Percentiles rank a stretch among this genome's conserved stretches.
Conservation (phyloP, 2,329 filamentous ascomycete species). For the Neonectria punicea region DNA sequence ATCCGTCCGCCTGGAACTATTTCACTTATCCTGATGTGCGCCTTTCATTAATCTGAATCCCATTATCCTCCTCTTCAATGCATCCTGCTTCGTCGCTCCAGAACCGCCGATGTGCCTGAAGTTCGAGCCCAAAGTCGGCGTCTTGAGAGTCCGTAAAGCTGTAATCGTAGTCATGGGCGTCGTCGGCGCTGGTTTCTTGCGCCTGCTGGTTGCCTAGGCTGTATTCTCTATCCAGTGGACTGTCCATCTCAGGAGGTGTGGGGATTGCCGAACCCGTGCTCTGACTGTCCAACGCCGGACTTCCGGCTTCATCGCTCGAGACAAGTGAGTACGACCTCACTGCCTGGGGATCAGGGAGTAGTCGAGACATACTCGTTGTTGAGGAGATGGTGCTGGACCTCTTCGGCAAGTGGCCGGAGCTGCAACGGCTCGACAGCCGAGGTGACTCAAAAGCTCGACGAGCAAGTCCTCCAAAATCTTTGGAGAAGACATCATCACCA, state of each 20-base stretch:
- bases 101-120: slow-evolving; percentile 49
- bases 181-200: slow-evolving; percentile 31
- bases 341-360: slow-evolving; percentile 25
- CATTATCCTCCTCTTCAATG: slow-evolving; percentile 52
- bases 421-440: slow-evolving; percentile 36
- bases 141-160: slow-evolving; percentile 45
- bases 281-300: slow-evolving; percentile 50
- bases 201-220: slow-evolving; percentile 36
- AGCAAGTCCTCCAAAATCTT: slow-evolving; percentile 52
- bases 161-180: slow-evolving; percentile 45
- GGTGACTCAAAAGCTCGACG: slow-evolving; percentile 44
- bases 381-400: slow-evolving; percentile 39
- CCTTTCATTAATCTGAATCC: slow-evolving; percentile 36
- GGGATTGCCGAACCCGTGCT: slow-evolving; percentile 49
- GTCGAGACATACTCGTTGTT: slow-evolving; percentile 32
- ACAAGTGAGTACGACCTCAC: slow-evolving; percentile 45
- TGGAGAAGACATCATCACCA: slow-evolving; percentile 44
- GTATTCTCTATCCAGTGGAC: slow-evolving; percentile 44
- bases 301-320: slow-evolving; percentile 51
- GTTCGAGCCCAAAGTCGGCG: slow-evolving; percentile 48
- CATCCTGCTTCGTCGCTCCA: slow-evolving; percentile 48
- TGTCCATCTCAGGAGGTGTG: slow-evolving; percentile 52
- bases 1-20: slow-evolving; percentile 24
- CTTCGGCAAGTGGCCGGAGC: slow-evolving; percentile 33
- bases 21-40: slow-evolving; percentile 31